These are phyloP conservation scores for Salix brachista DNA, from an alignment of 345 rosid genomes.

Conservation along the genomic window DNA sequence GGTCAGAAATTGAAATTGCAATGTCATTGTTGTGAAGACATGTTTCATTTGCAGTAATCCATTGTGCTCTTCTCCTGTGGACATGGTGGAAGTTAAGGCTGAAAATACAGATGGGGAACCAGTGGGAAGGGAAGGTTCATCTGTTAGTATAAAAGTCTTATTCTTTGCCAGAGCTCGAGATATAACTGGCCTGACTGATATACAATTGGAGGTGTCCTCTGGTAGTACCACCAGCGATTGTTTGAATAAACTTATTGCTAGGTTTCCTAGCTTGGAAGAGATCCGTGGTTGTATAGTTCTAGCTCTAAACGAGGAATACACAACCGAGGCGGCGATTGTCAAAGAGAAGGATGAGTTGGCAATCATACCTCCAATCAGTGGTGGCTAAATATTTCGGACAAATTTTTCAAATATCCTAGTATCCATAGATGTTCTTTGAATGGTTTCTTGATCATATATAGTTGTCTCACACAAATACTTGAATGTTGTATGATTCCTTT, in stretches of 20 bases:
- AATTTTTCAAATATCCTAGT: not conserved
- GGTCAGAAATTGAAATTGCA: not conserved
- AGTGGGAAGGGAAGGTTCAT: constrained; percentile 21
- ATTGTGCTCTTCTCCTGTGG: constrained; percentile 8
- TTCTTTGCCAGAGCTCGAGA: constrained; percentile 90
- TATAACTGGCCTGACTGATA: constrained; percentile 55
- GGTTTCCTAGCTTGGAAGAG: constrained; percentile 64
- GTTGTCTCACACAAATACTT: too few relatives aligned
- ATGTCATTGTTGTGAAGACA: constrained; percentile 5
- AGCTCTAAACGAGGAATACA: constrained; percentile 74
- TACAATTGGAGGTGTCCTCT: constrained; percentile 44
- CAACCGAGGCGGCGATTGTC: constrained; percentile 49
- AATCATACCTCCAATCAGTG: constrained; percentile 93
- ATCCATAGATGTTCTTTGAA: not conserved
- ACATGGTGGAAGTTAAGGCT: constrained; percentile 18
- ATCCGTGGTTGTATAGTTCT: constrained; percentile 66
- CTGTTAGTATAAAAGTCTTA: constrained; percentile 56
- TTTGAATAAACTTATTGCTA: constrained; percentile 48
- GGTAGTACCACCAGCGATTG: constrained; percentile 72
- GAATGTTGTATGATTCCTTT: too few relatives aligned
- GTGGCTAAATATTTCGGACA: constrained; percentile 44
- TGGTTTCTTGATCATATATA: not conserved
- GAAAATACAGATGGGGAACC: not conserved
- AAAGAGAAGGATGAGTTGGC: constrained; percentile 84
- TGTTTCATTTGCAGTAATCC: constrained; percentile 2